A percentile compares a stretch with the other conserved stretches of the same genome.
These are phyloP conservation scores for Odontarrhena argentea DNA, from an alignment of 345 rosid genomes.

Conservation along the genomic window DNA sequence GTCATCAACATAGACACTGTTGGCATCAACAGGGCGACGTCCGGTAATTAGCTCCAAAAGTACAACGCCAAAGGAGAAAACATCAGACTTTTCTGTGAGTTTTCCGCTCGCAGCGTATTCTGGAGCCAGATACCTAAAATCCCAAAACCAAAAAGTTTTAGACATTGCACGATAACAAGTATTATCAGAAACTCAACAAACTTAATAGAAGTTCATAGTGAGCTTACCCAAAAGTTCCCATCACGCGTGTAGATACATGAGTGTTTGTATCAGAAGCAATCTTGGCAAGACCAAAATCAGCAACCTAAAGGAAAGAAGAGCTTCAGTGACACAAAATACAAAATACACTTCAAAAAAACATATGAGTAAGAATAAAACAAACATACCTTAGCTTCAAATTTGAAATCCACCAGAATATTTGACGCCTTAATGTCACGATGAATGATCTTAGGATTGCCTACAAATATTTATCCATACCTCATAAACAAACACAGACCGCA, in stretches of 20 bases:
- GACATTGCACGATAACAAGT: neutral
- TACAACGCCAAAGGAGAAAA: conserved; percentile 86
- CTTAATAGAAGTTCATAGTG: neutral
- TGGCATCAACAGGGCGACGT: conserved; percentile 67
- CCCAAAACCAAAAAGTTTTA: conserved; percentile 6
- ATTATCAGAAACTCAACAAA: neutral
- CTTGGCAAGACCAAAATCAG: conserved; percentile 96
- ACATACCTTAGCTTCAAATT: conserved; percentile 84
- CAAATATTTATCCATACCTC: neutral
- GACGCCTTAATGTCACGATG: conserved; percentile 94
- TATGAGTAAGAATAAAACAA: neutral
- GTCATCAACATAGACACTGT: conserved; percentile 61
- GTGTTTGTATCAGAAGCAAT: conserved; percentile 74
- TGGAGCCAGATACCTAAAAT: conserved; percentile 75
- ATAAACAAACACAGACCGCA: neutral
- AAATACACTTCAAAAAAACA: neutral
- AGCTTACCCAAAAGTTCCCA: conserved; percentile 70
- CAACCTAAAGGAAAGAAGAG: conserved; percentile 28
- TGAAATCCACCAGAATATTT: conserved; percentile 80
- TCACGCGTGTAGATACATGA: conserved; percentile 90
- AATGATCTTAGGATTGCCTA: conserved; percentile 93
- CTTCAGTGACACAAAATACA: conserved; percentile 17
- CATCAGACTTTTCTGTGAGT: conserved; percentile 82
- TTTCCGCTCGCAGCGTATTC: conserved; percentile 91
- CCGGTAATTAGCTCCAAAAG: conserved; percentile 85